Percentiles rank a stretch among this genome's conserved stretches.
Evolutionary conservation across 1,284 basidiomycete species (phyloP).

Genomic region (Heterobasidion parviporum): DNA sequence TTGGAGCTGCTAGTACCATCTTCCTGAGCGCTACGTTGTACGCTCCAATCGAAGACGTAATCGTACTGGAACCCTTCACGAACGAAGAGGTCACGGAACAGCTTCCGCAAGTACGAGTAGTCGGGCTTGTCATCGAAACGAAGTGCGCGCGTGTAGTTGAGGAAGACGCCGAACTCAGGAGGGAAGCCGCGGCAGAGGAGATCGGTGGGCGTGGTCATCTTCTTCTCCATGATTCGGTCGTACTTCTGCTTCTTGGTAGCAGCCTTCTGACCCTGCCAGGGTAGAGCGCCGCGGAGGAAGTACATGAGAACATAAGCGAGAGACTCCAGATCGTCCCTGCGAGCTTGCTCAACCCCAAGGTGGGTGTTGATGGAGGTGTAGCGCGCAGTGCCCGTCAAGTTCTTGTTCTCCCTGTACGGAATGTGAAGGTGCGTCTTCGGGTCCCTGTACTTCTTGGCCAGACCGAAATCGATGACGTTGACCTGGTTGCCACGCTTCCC

Average conservation of each 20-base stretch:
- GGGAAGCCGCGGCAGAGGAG: constrained; percentile 94
- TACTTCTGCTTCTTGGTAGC: constrained; percentile 99
- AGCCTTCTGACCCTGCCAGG: constrained; percentile 97
- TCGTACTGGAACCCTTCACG: constrained; percentile 97
- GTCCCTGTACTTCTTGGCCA: constrained; percentile 99
- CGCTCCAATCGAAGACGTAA: constrained; percentile 97
- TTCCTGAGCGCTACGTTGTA: constrained; percentile 69
- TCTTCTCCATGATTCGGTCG: constrained; percentile 99
- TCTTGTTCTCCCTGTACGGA: constrained; percentile 99
- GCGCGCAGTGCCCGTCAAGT: constrained; percentile 95
- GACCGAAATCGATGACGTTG: constrained; percentile 98
- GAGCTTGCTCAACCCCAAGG: constrained; percentile 93
- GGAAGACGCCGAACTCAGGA: constrained; percentile 95
- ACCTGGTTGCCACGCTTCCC: constrained; percentile 99
- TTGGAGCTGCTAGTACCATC: constrained; percentile 58
- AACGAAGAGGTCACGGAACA: constrained; percentile 96
- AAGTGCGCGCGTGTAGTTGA: constrained; percentile 94
- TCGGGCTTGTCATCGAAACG: constrained; percentile 98
- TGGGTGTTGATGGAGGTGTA: constrained; percentile 99
- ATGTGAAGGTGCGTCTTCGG: constrained; percentile 99
- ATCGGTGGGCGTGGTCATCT: constrained; percentile 98
- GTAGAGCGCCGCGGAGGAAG: constrained; percentile 92
- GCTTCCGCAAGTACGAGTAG: constrained; percentile 95
- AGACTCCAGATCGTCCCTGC: constrained; percentile 93
- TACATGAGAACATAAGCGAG: constrained; percentile 98